Conservation (phyloP, 371 early-diverging fungal species). For the Capillidium rhysosporum region DNA sequence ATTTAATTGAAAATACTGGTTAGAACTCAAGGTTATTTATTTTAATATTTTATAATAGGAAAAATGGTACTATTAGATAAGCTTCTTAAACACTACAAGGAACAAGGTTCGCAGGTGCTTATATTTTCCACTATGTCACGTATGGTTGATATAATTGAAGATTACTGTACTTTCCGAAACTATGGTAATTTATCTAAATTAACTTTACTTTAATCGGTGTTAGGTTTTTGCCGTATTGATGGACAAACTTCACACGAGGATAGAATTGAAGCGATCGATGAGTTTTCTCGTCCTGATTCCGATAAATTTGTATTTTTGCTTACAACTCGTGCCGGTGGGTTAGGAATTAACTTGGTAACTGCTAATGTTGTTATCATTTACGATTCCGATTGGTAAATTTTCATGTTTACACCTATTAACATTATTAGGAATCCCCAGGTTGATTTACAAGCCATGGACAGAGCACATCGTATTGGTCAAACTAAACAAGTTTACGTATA, state of each 20-base stretch:
- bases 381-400: constrained; percentile 99
- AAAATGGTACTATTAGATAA: constrained; percentile 86
- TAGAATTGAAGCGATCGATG: constrained; percentile 78
- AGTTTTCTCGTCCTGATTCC: constrained; percentile 57
- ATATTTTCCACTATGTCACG: constrained; percentile 99
- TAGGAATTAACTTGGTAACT: constrained; percentile 97
- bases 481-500: constrained; percentile 95
- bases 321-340: constrained; percentile 96
- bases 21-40: constrained; percentile 33
- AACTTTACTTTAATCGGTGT: constrained; percentile 90
- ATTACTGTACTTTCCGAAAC: constrained; percentile 79
- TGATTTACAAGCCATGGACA: constrained; percentile 94
- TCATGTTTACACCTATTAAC: no score
- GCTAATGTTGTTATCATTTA: constrained; percentile 99
- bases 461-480: constrained; percentile 94
- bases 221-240: constrained; percentile 95
- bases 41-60: constrained; percentile 23
- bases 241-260: constrained; percentile 69
- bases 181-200: constrained; percentile 66
- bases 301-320: constrained; percentile 86
- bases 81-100: constrained; percentile 22
- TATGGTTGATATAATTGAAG: constrained; percentile 96
- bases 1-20: constrained; percentile 31
- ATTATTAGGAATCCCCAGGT: constrained; percentile 99
- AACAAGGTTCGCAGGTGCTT: constrained; percentile 49